Evolutionary conservation across 2,329 filamentous ascomycete genomes (phyloP), one percentile per base, ranked within the genome.

Genomic region (Cladophialophora carrionii): DNA sequence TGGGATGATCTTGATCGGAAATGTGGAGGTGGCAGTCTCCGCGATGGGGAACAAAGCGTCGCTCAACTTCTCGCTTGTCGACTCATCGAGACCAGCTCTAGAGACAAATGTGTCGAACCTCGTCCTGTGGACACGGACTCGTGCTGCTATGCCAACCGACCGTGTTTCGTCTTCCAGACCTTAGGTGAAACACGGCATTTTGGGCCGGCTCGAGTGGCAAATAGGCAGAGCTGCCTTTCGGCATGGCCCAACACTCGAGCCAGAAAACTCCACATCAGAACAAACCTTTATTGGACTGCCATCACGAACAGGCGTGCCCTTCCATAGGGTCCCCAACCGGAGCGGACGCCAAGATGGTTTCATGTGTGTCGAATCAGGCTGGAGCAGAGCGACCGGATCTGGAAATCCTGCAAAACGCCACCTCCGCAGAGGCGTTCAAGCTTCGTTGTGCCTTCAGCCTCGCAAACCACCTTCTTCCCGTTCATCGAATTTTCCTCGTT

Each of bases 401-500:
- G 55, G 55, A 57, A 57, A 57, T 57, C 32, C 24, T 32, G 37
- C 37, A 48, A 48, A 20, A 48, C 41, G 55, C 55, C 37, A 43
- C 55, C 12, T 20, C 14, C 34, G 22, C 24, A 48, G 26, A 43
- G n/a, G 41, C 24, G 17, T 57, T 31, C n/a, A 43, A 20, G 43
- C 34, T 31, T 7, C 37, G 20, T 9, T 14, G 29, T 26, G n/a
- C 4, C 41, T 10, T 34, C 24, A 41, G 22, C 14, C 34, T 57
- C 14, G n/a, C 26, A 31, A 43, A 17, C 14, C 37, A n/a, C 37
- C n/a, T 43, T 43, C 37, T n/a, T 6, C 17, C 37, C 8, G 37
- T 20, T n/a, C 14, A 57, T 4, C 10, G 22, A 5, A 32, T 12
- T 32, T 31, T 32, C 29, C 37, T 57, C 54, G 5, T 26, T 17